Conservation (phyloP, 371 early-diverging fungal species). For the Mortierella sp. region DNA sequence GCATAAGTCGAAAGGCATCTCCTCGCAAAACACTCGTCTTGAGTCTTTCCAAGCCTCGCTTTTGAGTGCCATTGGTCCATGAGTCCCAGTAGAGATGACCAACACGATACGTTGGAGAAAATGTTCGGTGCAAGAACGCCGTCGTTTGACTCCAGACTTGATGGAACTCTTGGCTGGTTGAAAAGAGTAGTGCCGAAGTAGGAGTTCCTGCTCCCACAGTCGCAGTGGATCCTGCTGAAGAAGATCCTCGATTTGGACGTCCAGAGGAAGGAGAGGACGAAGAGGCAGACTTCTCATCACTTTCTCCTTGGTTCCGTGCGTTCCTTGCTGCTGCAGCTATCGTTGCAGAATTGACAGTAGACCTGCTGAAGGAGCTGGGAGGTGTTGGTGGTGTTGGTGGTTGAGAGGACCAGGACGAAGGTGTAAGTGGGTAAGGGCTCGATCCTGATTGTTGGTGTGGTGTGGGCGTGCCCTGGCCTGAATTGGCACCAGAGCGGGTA, state of each 20-base stretch:
- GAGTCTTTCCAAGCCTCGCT: constrained; percentile 43
- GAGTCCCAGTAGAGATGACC: constrained; percentile 43
- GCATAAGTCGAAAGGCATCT: constrained; percentile 33
- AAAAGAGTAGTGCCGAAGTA: constrained; percentile 27
- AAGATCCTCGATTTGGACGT: constrained; percentile 16
- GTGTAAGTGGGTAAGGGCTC: not conserved
- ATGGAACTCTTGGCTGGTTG: constrained; percentile 40
- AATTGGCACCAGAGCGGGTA: not conserved
- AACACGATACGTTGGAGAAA: constrained; percentile 54
- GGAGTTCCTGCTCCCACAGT: constrained; percentile 33
- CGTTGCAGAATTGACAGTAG: constrained; percentile 2
- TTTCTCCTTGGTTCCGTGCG: constrained; percentile 10
- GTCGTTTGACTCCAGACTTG: constrained; percentile 39
- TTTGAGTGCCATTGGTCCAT: constrained; percentile 55
- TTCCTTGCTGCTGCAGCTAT: constrained; percentile 13
- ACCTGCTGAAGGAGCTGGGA: not conserved
- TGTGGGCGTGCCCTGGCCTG: not conserved
- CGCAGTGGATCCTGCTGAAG: constrained; percentile 10
- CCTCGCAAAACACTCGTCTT: constrained; percentile 40
- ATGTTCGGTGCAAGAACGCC: constrained; percentile 48
- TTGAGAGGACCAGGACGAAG: constrained; percentile 7
- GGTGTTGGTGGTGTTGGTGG: constrained; percentile 1
- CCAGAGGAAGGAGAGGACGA: constrained; percentile 19
- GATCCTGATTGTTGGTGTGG: constrained; percentile 9
- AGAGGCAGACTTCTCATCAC: constrained; percentile 5